Evolutionary conservation across 257 asterid species (phyloP).

Genomic region (Capsicum baccatum): DNA sequence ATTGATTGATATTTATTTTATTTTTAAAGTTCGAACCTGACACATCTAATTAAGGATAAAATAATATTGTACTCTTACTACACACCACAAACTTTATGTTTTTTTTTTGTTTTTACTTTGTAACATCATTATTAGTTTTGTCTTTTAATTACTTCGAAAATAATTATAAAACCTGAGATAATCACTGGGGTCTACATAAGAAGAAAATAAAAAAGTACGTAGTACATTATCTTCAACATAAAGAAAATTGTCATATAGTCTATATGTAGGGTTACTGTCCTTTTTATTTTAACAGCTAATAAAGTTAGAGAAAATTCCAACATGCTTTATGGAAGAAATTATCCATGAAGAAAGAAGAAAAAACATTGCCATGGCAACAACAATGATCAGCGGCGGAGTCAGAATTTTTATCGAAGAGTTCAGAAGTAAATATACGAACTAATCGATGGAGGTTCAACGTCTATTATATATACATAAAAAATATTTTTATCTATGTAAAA

Average conservation of each 20-base stretch:
- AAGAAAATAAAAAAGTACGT: neutral
- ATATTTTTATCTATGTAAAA: too few species aligned
- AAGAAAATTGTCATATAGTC: neutral
- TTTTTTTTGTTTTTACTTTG: neutral
- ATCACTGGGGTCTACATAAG: neutral
- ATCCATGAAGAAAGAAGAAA: neutral
- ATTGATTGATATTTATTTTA: neutral
- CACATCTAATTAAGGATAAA: neutral
- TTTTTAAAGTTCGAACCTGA: neutral
- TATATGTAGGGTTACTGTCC: neutral
- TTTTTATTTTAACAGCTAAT: constrained; percentile 1
- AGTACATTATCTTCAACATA: neutral
- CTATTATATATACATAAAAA: too few species aligned
- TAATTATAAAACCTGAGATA: neutral
- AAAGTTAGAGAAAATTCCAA: neutral
- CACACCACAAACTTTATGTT: neutral
- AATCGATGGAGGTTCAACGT: too few species aligned
- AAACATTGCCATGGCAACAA: neutral
- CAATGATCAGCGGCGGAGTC: too few species aligned
- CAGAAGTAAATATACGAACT: too few species aligned
- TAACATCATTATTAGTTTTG: neutral
- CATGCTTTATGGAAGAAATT: neutral
- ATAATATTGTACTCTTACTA: neutral
- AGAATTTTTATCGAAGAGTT: too few species aligned
- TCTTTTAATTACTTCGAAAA: neutral